These are phyloP conservation scores for Leccinum proximum DNA, from an alignment of 1,284 basidiomycete species.

Conservation along the genomic window DNA sequence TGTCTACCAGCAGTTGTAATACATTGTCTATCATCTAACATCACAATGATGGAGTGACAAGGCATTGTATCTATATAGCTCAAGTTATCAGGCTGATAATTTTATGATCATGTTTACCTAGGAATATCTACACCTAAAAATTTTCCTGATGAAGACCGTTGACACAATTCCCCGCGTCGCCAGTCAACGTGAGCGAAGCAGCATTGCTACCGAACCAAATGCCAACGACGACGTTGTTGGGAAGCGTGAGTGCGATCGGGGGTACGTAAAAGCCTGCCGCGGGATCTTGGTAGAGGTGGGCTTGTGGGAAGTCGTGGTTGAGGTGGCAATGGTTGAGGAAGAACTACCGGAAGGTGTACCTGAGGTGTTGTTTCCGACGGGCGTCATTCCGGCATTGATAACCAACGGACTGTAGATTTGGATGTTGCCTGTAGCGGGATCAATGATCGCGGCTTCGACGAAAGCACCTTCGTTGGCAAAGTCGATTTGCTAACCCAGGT, in stretches of 20 bases:
- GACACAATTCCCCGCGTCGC: slow-evolving; percentile 20
- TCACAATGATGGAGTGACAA: no score
- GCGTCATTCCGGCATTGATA: slow-evolving; percentile 24
- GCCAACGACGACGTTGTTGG: slow-evolving; percentile 23
- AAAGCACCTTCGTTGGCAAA: slow-evolving; percentile 23
- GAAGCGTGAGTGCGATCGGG: slow-evolving; percentile 23
- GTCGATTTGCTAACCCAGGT: slow-evolving; percentile 20
- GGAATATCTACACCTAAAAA: no score
- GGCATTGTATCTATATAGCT: no score
- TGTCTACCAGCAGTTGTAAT: no score
- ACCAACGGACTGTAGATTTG: slow-evolving; percentile 28
- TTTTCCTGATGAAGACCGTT: slow-evolving; percentile 13
- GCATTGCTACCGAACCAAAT: slow-evolving; percentile 30
- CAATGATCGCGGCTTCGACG: slow-evolving; percentile 27
- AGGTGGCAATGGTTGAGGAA: background rate
- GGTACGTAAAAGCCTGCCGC: slow-evolving; percentile 22
- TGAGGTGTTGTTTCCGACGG: slow-evolving; percentile 11
- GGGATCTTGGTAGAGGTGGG: slow-evolving; percentile 3
- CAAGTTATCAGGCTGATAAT: no score
- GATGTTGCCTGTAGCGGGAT: slow-evolving; percentile 26
- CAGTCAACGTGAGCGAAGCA: slow-evolving; percentile 19
- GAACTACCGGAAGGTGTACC: background rate
- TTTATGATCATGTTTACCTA: no score
- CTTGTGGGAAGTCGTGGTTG: background rate
- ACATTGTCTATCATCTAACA: no score